Conservation (phyloP, 805 yeast genomes). For the Tetrapisispora nanseiensis region DNA sequence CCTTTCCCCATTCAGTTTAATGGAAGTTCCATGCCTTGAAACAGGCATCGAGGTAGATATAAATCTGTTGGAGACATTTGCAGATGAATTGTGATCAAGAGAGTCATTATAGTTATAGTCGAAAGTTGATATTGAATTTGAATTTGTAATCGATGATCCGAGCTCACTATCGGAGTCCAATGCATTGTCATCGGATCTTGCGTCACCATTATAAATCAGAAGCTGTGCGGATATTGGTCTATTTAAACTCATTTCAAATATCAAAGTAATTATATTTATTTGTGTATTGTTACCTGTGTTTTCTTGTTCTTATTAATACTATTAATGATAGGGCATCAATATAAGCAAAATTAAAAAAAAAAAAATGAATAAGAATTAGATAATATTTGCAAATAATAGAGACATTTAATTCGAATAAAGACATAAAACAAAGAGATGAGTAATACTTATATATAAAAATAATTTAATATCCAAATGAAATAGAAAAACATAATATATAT, state of each 20-base stretch:
- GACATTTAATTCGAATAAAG: too few relatives aligned
- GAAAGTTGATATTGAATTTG: background rate
- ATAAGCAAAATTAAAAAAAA: too few relatives aligned
- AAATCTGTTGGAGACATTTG: background rate
- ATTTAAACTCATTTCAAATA: background rate
- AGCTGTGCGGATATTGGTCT: conserved; percentile 9
- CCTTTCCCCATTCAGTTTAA: background rate
- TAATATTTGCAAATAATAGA: too few relatives aligned
- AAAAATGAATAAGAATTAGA: too few relatives aligned
- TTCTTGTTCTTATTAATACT: background rate
- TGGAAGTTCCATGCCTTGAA: background rate
- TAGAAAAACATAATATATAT: too few relatives aligned
- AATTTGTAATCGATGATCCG: background rate
- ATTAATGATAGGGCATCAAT: background rate
- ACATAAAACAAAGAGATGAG: too few relatives aligned
- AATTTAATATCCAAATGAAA: too few relatives aligned
- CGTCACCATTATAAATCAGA: conserved; percentile 4
- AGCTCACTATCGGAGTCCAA: background rate
- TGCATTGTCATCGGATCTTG: background rate
- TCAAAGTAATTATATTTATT: background rate
- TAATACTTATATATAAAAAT: too few relatives aligned
- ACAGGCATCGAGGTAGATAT: background rate
- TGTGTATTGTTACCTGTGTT: background rate
- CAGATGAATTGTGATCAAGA: background rate
- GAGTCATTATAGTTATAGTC: background rate